Conservation (phyloP, 768 basidiomycete genomes). For the Boletus reticulatus region DNA sequence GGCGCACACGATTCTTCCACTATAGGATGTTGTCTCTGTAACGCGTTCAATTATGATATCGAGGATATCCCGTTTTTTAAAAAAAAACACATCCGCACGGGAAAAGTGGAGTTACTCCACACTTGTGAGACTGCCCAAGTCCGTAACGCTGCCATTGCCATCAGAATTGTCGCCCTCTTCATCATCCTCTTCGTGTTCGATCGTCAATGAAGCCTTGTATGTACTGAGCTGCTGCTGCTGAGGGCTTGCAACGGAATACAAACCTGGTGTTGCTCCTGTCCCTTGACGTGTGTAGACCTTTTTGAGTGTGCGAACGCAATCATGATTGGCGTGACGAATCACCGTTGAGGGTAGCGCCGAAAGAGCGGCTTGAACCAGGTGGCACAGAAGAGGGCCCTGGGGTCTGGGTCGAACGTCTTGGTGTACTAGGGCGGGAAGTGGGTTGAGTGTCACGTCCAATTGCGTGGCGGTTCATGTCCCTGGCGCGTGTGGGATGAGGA, state of each 20-base stretch:
- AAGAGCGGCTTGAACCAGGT: constrained; percentile 31
- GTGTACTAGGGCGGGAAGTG: constrained; percentile 26
- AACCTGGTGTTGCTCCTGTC: constrained; percentile 24
- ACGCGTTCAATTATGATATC: background rate
- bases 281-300: constrained; percentile 32
- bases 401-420: constrained; percentile 26
- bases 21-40: constrained; percentile 1
- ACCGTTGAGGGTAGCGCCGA: constrained; percentile 47
- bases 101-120: constrained; percentile 36
- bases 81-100: no score
- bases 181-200: constrained; percentile 15
- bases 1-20: background rate
- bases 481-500: constrained; percentile 28
- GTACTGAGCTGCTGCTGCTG: constrained; percentile 18
- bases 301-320: constrained; percentile 38
- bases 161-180: constrained; percentile 36
- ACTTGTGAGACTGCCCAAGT: constrained; percentile 50
- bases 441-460: constrained; percentile 18
- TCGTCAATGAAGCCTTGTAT: constrained; percentile 17
- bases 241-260: constrained; percentile 21
- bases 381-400: constrained; percentile 32
- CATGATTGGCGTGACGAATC: constrained; percentile 41
- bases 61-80: background rate
- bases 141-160: constrained; percentile 38
- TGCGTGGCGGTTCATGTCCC: constrained; percentile 14